phyloP scores from a whole-genome alignment of 305 asterid species.

The Petunia hybrid region DNA sequence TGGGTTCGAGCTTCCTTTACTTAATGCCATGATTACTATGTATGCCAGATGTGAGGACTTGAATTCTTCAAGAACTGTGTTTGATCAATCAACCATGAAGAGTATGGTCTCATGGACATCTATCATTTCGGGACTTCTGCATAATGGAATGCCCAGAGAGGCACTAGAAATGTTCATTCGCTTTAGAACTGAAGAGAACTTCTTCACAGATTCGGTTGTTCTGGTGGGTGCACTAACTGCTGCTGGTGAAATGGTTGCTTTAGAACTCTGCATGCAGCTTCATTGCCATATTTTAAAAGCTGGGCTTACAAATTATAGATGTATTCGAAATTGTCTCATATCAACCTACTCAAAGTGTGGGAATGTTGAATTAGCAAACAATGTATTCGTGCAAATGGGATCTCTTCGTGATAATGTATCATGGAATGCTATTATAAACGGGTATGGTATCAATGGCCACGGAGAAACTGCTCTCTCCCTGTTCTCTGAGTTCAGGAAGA shows the following conservation, averaged over 20 bases:
- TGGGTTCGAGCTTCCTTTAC: slow-evolving; percentile 26
- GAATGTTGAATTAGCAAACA: slow-evolving; percentile 29
- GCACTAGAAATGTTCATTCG: slow-evolving; percentile 36
- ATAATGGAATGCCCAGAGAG: slow-evolving; percentile 29
- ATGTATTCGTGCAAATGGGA: slow-evolving; percentile 33
- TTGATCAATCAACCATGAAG: slow-evolving; percentile 17
- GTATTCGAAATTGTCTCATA: slow-evolving; percentile 34
- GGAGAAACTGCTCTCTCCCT: slow-evolving; percentile 39
- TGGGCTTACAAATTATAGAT: slow-evolving; percentile 27
- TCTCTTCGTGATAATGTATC: slow-evolving; percentile 32
- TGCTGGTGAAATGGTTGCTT: slow-evolving; percentile 30
- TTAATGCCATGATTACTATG: slow-evolving; percentile 36
- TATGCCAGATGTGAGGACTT: slow-evolving; percentile 35
- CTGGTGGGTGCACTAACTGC: slow-evolving; percentile 31
- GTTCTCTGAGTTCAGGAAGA: slow-evolving; percentile 26
- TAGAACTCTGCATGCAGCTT: slow-evolving; percentile 37
- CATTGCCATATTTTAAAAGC: slow-evolving; percentile 35
- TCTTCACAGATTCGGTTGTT: slow-evolving; percentile 19
- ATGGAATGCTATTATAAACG: slow-evolving; percentile 38
- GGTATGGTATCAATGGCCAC: slow-evolving; percentile 39
- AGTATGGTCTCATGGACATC: slow-evolving; percentile 37
- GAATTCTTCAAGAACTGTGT: slow-evolving; percentile 26
- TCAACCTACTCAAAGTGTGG: slow-evolving; percentile 39
- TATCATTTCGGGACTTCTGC: slow-evolving; percentile 33
- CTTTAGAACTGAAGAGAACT: slow-evolving; percentile 5